phyloP scores from a whole-genome alignment of 441 rosid species.

The Metrosideros polymorpha region DNA sequence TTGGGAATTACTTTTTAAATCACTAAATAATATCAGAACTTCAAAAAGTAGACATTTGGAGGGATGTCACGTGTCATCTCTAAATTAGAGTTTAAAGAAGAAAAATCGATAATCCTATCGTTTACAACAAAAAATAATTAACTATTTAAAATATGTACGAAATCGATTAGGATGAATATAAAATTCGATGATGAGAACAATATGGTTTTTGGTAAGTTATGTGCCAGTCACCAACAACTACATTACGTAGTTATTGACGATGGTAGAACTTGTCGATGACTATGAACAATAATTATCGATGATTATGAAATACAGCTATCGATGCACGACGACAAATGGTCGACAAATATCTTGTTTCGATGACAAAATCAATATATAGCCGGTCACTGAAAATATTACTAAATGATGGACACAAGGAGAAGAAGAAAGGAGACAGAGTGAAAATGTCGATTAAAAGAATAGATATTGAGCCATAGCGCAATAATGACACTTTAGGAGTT shows the following conservation, averaged over 20 bases:
- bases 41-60: neutral
- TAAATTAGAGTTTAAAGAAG: neutral
- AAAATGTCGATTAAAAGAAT: neutral
- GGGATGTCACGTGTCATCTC: neutral
- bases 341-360: no score
- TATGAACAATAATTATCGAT: neutral
- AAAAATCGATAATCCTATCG: neutral
- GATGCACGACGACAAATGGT: neutral
- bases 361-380: no score
- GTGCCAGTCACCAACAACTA: rapidly evolving
- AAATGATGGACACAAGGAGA: no score
- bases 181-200: neutral
- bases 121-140: neutral
- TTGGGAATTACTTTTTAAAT: neutral
- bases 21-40: neutral
- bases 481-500: neutral
- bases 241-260: neutral
- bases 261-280: neutral
- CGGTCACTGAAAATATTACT: no score
- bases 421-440: neutral
- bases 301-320: neutral
- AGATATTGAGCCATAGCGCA: neutral
- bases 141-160: neutral
- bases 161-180: neutral
- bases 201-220: neutral